These are phyloP conservation scores for Sindora glabra DNA, from an alignment of 306 rosid species.

Conservation along the genomic window DNA sequence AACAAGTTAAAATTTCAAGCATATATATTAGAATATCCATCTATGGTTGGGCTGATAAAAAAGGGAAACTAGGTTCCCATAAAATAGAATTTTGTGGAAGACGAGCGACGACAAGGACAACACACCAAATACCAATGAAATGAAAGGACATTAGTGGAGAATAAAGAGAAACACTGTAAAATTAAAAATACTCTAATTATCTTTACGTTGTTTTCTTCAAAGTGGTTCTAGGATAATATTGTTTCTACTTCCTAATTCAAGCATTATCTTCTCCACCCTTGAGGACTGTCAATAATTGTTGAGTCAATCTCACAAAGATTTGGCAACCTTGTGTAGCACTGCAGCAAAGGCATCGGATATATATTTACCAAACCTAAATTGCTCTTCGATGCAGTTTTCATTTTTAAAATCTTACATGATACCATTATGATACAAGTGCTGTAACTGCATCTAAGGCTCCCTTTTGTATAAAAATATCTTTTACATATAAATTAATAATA, in stretches of 20 bases:
- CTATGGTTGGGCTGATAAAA: neutral
- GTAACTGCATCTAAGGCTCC: no score
- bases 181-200: constrained; percentile 14
- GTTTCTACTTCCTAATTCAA: constrained; percentile 18
- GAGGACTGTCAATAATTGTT: constrained; percentile 14
- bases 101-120: constrained; percentile 52
- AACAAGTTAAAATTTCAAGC: neutral
- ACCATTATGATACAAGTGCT: no score
- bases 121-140: constrained; percentile 56
- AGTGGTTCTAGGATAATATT: constrained; percentile 16
- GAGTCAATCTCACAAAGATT: constrained; percentile 1
- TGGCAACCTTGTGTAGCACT: neutral
- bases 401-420: no score
- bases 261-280: constrained; percentile 13
- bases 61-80: constrained; percentile 28
- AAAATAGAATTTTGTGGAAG: constrained; percentile 34
- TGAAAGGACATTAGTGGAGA: constrained; percentile 49
- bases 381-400: neutral
- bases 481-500: no score
- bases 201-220: neutral
- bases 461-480: no score
- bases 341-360: no score
- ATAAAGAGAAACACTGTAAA: constrained; percentile 37
- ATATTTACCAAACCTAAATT: no score
- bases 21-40: constrained; percentile 8